Evolutionary conservation across 306 rosid species (phyloP).

Genomic region (Lupinus albus): DNA sequence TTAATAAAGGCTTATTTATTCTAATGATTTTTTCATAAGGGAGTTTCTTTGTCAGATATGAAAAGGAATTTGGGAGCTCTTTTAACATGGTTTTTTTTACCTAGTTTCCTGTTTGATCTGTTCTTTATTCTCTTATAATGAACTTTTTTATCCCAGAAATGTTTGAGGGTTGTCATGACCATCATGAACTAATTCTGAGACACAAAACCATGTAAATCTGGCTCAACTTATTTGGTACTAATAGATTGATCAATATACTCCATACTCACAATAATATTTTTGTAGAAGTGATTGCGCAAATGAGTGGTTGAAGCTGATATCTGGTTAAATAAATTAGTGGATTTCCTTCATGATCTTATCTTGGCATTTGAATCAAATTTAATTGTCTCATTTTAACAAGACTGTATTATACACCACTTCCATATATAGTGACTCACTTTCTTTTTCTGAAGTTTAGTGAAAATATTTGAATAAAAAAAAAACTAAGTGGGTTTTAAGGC

Average conservation of each 20-base stretch:
- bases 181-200: not conserved
- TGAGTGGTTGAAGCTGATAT: slow-evolving; percentile 24
- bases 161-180: not conserved
- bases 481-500: not conserved
- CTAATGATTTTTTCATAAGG: not conserved
- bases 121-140: not conserved
- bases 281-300: not conserved
- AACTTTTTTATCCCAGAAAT: not conserved
- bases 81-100: not conserved
- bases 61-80: not conserved
- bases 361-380: slow-evolving; percentile 31
- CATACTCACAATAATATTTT: not conserved
- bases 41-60: not conserved
- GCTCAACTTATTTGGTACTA: not conserved
- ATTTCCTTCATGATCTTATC: not conserved
- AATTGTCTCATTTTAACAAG: slow-evolving; percentile 1
- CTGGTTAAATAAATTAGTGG: not conserved
- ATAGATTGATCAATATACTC: slow-evolving; percentile 1
- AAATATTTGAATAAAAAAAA: slow-evolving; percentile 1
- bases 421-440: not conserved
- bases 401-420: not conserved
- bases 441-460: slow-evolving; percentile 7
- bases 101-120: not conserved
- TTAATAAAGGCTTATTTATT: not conserved
- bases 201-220: not conserved